Conservation (phyloP, 768 basidiomycete genomes). For the Termitomyces titanicus region DNA sequence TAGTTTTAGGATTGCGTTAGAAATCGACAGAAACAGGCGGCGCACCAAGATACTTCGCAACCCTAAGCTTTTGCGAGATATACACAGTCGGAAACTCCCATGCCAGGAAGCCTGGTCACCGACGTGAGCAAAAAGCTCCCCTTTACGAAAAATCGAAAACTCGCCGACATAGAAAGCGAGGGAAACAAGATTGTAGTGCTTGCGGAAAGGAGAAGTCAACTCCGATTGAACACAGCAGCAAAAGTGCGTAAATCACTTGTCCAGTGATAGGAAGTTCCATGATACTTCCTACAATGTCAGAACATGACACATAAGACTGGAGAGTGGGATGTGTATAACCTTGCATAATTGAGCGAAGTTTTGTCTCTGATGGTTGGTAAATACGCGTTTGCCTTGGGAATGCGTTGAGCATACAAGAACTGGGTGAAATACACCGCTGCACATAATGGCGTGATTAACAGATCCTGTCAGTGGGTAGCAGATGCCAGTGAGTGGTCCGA, state of each 20-base stretch:
- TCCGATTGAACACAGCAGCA: neutral
- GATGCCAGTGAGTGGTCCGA: too few species aligned
- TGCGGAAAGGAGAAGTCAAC: slow-evolving; percentile 1
- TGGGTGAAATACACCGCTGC: slow-evolving; percentile 70
- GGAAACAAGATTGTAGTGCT: slow-evolving; percentile 64
- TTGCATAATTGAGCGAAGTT: slow-evolving; percentile 69
- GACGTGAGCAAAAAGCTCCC: neutral
- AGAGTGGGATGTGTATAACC: slow-evolving; percentile 26
- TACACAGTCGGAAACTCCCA: slow-evolving; percentile 69
- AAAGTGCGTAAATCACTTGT: slow-evolving; percentile 32
- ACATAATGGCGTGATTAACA: slow-evolving; percentile 49
- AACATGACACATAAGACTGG: neutral
- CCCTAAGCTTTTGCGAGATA: slow-evolving; percentile 55
- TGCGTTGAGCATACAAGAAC: slow-evolving; percentile 42
- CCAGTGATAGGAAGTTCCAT: slow-evolving; percentile 67
- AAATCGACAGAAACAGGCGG: neutral
- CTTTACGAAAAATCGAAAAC: neutral
- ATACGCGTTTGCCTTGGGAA: neutral
- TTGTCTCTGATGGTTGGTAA: slow-evolving; percentile 46
- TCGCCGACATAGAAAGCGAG: slow-evolving; percentile 61
- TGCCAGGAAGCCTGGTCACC: slow-evolving; percentile 45
- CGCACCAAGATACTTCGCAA: slow-evolving; percentile 61
- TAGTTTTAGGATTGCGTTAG: neutral
- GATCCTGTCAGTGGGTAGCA: too few species aligned
- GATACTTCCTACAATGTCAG: slow-evolving; percentile 33